These are phyloP conservation scores for Lycium barbarum DNA, from an alignment of 257 asterid genomes.

Conservation along the genomic window DNA sequence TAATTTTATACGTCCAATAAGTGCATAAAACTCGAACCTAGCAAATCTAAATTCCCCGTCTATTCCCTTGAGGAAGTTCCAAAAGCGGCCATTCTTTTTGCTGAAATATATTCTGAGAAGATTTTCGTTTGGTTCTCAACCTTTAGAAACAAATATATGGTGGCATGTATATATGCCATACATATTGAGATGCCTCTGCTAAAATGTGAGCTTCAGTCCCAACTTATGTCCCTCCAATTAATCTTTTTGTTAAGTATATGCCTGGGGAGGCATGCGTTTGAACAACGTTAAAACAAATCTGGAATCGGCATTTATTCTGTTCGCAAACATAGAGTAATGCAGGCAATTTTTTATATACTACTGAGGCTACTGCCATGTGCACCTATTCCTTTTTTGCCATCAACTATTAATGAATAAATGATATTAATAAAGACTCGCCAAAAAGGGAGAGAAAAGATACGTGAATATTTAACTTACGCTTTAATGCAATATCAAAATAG, in stretches of 20 bases:
- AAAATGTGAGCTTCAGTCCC: not conserved
- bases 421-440: not conserved
- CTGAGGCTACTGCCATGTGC: too few species aligned
- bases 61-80: not conserved
- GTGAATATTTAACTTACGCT: not conserved
- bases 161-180: not conserved
- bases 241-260: not conserved
- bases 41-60: not conserved
- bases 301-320: slow-evolving; percentile 1
- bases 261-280: not conserved
- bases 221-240: too few species aligned
- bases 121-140: not conserved
- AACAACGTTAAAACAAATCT: not conserved
- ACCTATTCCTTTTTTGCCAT: not conserved
- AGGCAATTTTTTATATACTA: not conserved
- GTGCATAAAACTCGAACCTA: too few species aligned
- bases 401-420: not conserved
- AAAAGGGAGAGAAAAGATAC: not conserved
- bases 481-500: not conserved
- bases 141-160: not conserved
- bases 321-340: not conserved
- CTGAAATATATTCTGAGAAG: not conserved
- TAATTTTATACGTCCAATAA: too few species aligned
- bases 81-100: not conserved
- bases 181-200: not conserved